Evolutionary conservation across 768 basidiomycete species (phyloP), one percentile per base, ranked within the genome.

Genomic region (Amanita rimosa): DNA sequence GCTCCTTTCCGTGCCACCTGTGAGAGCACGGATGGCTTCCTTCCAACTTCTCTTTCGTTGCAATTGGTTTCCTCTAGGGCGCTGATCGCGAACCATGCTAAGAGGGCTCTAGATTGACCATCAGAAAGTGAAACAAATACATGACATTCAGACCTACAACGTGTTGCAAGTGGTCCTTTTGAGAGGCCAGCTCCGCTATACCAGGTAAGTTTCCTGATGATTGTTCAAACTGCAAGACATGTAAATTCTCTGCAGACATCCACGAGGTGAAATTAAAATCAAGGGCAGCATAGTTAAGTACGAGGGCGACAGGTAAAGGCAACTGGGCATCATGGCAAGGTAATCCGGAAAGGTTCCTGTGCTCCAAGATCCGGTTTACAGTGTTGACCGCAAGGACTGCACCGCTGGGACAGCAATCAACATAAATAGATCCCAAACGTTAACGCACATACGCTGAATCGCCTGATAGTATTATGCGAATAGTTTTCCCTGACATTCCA

Each of bases 221-320:
- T 59, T 91, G 88, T 62, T 98, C 94, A 2, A 85, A 78, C 46
- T 85, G 78, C 11, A 98, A 71, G 24, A 95, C 85, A 4, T 79
- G 81, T 49, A 97, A 71, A 62, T 97, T 81, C 16, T 76, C 76
- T 7, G 81, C 80, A 0, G 86, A 76, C 90, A 93, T 92, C 95
- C 95, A 98, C 17, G 93, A 95, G 0, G 91, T 92, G 59, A 95
- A 97, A 63, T 98, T 97, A 70, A 99, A 98, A 63, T 98, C 94
- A 39, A 98, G 75, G 21, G 86, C 87, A 0, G 94, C 79, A 64
- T 98, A 99, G 55, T 81, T 90, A 47, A 95, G 76, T 24, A 96
- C 81, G 50, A 98, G 71, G 1, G 87, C 86, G 34, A 84, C 66
- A 1, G 96, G 96, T 14, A 76, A 70, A 1, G 83, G 85, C 27